Percentiles rank a stretch among this genome's conserved stretches.
These are phyloP conservation scores for Adansonia grandidieri DNA, from an alignment of 441 rosid genomes.

Conservation along the genomic window DNA sequence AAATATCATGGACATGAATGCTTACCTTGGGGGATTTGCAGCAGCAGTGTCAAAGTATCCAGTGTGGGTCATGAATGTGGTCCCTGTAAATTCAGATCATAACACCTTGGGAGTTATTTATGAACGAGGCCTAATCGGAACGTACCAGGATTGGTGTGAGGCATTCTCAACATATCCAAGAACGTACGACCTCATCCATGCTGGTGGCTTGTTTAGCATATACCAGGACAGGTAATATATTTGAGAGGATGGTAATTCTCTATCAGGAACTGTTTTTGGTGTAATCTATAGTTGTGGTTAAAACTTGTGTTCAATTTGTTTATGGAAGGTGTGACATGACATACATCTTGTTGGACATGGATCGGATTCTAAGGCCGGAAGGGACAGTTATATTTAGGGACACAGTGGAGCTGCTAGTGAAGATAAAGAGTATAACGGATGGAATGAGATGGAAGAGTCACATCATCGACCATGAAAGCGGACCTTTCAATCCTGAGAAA, in stretches of 20 bases:
- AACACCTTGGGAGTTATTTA: slow-evolving; percentile 63
- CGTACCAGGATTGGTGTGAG: slow-evolving; percentile 80
- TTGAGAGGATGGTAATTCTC: not conserved
- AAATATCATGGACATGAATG: slow-evolving; percentile 77
- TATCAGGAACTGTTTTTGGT: slow-evolving; percentile 6
- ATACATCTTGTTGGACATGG: slow-evolving; percentile 89
- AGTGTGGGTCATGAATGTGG: slow-evolving; percentile 75
- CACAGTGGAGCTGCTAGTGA: slow-evolving; percentile 72
- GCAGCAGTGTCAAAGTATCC: slow-evolving; percentile 55
- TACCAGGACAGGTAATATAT: slow-evolving; percentile 73
- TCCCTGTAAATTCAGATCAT: slow-evolving; percentile 52
- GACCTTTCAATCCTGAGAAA: slow-evolving; percentile 95
- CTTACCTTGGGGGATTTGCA: slow-evolving; percentile 67
- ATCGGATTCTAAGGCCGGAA: slow-evolving; percentile 88
- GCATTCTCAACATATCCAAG: slow-evolving; percentile 79
- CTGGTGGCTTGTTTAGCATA: slow-evolving; percentile 66
- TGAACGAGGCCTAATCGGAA: slow-evolving; percentile 68
- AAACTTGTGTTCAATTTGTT: slow-evolving; percentile 19
- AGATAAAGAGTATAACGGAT: slow-evolving; percentile 69
- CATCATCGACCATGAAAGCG: slow-evolving; percentile 89
- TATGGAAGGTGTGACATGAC: slow-evolving; percentile 74
- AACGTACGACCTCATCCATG: slow-evolving; percentile 74
- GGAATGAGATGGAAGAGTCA: slow-evolving; percentile 94
- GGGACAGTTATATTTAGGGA: slow-evolving; percentile 92
- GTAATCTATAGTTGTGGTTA: not conserved